Evolutionary conservation across 768 basidiomycete genomes (phyloP).

Genomic region (Dacryopinax spathularia): DNA sequence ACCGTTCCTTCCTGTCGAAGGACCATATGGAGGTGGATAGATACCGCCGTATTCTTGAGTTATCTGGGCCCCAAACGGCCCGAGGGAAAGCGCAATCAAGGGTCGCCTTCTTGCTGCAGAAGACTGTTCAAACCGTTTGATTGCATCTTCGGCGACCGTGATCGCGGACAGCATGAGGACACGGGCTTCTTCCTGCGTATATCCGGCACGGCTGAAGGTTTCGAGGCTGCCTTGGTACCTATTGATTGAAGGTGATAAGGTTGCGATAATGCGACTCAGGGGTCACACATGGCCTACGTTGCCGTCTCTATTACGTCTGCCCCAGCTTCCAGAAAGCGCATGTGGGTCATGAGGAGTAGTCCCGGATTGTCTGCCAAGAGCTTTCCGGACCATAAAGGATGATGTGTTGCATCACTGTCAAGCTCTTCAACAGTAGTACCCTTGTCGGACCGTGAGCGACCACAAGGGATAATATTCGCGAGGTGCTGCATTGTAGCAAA

Average conservation of each 20-base stretch:
- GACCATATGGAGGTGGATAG: slow-evolving; percentile 66
- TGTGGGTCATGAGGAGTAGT: slow-evolving; percentile 43
- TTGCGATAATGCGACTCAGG: not conserved
- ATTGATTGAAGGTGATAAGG: not conserved
- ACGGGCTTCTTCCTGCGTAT: slow-evolving; percentile 29
- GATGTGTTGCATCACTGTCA: slow-evolving; percentile 34
- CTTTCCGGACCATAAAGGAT: slow-evolving; percentile 59
- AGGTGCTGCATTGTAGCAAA: not conserved
- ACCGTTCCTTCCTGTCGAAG: slow-evolving; percentile 22
- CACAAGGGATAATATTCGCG: not conserved
- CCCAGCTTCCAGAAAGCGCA: slow-evolving; percentile 49
- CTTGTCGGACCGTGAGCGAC: slow-evolving; percentile 24
- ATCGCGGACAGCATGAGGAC: slow-evolving; percentile 41
- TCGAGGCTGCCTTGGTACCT: slow-evolving; percentile 55
- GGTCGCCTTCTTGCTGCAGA: not conserved
- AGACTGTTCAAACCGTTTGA: slow-evolving; percentile 9
- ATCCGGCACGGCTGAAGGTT: slow-evolving; percentile 41
- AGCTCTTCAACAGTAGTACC: slow-evolving; percentile 47
- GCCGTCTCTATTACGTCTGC: slow-evolving; percentile 51
- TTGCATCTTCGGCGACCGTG: slow-evolving; percentile 36
- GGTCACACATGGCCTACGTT: slow-evolving; percentile 42
- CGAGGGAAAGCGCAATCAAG: slow-evolving; percentile 53
- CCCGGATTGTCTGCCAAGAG: slow-evolving; percentile 41
- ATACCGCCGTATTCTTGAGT: slow-evolving; percentile 54
- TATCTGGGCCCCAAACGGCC: slow-evolving; percentile 58